Conservation (phyloP, 2,329 filamentous ascomycete species). For the Colletotrichum spaethianum region DNA sequence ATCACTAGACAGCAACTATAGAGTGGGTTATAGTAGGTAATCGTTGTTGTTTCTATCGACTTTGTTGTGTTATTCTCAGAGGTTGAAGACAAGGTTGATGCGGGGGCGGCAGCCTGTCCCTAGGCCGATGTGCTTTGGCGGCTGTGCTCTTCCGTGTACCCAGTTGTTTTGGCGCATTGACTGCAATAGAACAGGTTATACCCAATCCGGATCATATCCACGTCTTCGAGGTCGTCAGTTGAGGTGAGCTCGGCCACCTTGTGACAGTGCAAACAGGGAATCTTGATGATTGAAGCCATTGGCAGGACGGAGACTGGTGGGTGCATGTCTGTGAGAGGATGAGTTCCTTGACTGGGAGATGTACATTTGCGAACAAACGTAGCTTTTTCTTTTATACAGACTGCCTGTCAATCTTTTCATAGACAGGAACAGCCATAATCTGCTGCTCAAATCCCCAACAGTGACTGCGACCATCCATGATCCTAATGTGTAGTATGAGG, state of each 20-base stretch:
- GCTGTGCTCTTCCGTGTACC: not conserved
- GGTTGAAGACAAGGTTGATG: not conserved
- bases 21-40: no score
- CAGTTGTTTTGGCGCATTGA: not conserved
- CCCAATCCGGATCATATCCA: not conserved
- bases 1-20: no score
- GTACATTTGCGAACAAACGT: no score
- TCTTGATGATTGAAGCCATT: not conserved
- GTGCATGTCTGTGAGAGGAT: not conserved
- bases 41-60: no score
- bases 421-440: not conserved
- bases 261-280: not conserved
- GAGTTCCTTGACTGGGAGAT: not conserved
- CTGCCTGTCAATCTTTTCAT: no score
- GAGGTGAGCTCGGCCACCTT: not conserved
- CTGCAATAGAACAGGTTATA: not conserved
- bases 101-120: not conserved
- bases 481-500: not conserved
- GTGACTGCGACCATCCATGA: not conserved
- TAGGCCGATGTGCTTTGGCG: not conserved
- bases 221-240: constrained; percentile 9
- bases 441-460: not conserved
- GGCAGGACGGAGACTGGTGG: not conserved
- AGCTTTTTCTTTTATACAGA: no score
- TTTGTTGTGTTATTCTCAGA: not conserved